Base-by-base conservation (phyloP, 306 rosid species). In the Fragaria ananassa region DNA sequence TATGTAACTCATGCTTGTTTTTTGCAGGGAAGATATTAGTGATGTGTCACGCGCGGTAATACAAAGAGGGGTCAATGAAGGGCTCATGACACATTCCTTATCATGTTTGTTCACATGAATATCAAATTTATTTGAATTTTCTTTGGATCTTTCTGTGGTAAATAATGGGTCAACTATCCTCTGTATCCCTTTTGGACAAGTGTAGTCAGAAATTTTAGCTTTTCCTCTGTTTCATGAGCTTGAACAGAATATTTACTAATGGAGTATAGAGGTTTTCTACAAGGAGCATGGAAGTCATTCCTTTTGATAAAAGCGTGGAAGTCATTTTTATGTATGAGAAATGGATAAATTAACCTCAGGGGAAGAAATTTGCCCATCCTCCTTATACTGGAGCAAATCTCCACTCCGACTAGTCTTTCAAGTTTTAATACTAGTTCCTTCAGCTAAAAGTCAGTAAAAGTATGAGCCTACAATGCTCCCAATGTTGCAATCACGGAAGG, bases 21-120 rank as follows among this genome's bases (percentile, higher is more conserved):
- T 80, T 39, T 87, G 90, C 92, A 87, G 90, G 87, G 96, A 76
- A 86, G 85, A 74, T 86, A 78, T 49, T 89, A 77, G 82, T 69
- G 46, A 37, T 68, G 37, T 29, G 70, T 5, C n/a, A 18, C 13
- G n/a, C 9, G 4, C 4, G 9, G 37, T 18, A 31, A 45, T 74
- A 58, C 58, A 6, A 61, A 35, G 46, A 44, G 45, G 53, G 58
- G 45, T 61, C n/a, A 23, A 44, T 9, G 60, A 61, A 29, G 58
- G 46, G n/a, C 45, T 61, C 62, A 27, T 27, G 10, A 58, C 4
- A 58, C 57, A 25, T 42, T 44, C 45, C 5, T 3, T 34, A 8
- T 17, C 27, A 6, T 42, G 69, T 74, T 58, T 17, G n/a, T 25
- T 58, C 68, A 42, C 18, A 60, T 60, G 66, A 41, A 35, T 5